phyloP scores from a whole-genome alignment of 768 basidiomycete species.

The Tricholoma terreum region DNA sequence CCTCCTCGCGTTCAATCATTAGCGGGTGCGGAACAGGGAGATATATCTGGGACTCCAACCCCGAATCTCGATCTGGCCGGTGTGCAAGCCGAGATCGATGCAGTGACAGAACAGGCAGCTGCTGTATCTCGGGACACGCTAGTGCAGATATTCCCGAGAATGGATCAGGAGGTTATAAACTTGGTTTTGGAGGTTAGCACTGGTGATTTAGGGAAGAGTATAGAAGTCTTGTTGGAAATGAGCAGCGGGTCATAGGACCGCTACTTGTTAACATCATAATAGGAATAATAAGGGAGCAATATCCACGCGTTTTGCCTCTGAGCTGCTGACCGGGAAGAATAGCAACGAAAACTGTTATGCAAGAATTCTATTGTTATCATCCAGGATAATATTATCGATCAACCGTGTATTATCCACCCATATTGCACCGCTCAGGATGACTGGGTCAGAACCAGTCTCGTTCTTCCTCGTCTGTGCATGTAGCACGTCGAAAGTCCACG shows the following conservation, averaged over 20 bases:
- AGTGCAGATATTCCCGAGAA: conserved; percentile 81
- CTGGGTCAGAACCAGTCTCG: conserved; percentile 30
- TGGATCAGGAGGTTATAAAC: conserved; percentile 82
- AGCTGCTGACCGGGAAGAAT: background rate
- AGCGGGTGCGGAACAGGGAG: conserved; percentile 28
- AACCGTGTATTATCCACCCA: conserved; percentile 85
- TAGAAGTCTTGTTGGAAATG: conserved; percentile 83
- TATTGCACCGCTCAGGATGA: conserved; percentile 83
- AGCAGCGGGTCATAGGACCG: conserved; percentile 35
- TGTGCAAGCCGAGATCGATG: conserved; percentile 75
- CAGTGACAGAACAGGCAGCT: conserved; percentile 69
- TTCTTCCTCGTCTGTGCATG: conserved; percentile 26
- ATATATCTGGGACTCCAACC: conserved; percentile 68
- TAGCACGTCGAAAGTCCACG: conserved; percentile 68
- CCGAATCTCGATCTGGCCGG: conserved; percentile 67
- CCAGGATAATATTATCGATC: conserved; percentile 90
- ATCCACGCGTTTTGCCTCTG: background rate
- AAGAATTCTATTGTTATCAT: conserved; percentile 39
- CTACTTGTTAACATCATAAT: background rate
- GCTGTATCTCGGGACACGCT: conserved; percentile 74
- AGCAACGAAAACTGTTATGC: conserved; percentile 13
- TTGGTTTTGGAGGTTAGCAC: conserved; percentile 88
- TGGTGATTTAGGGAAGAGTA: conserved; percentile 86
- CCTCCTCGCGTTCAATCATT: conserved; percentile 47
- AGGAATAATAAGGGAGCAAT: background rate